Percentiles rank a stretch among this genome's conserved stretches.
Conservation (phyloP, 495 filamentous ascomycete species). For the Staphylotrichum tortipilum region DNA sequence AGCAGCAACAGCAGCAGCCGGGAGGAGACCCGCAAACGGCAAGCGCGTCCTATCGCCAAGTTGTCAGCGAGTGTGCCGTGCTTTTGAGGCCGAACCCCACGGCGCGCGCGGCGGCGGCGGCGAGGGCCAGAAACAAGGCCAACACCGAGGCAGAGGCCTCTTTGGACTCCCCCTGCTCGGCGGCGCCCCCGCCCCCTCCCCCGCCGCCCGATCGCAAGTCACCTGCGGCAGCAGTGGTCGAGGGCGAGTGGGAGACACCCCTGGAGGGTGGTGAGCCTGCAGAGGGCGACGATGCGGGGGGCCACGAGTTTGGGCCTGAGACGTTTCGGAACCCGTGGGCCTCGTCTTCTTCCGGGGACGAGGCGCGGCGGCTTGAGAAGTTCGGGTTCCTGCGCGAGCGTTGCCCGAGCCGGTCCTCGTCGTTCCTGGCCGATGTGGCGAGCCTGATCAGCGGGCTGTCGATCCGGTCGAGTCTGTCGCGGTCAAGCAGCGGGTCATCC, state of each 20-base stretch:
- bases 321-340: constrained; percentile 4
- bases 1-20: too few species aligned
- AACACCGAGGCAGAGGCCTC: neutral
- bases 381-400: constrained; percentile 5
- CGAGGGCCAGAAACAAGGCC: neutral
- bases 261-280: too few species aligned
- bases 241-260: neutral
- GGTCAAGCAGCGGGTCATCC: constrained; percentile 3
- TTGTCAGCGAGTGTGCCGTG: constrained; percentile 4
- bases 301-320: neutral
- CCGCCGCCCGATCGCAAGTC: neutral
- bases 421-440: constrained; percentile 10
- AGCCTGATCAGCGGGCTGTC: constrained; percentile 11
- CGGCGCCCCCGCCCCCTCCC: neutral
- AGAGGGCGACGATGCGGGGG: neutral
- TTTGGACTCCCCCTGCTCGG: neutral
- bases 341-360: too few species aligned
- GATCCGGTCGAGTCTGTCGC: constrained; percentile 6
- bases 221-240: neutral
- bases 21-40: too few species aligned
- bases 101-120: neutral
- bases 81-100: constrained; percentile 1
- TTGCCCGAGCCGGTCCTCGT: constrained; percentile 11
- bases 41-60: too few species aligned
- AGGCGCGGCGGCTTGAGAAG: neutral